A percentile compares a stretch with the other conserved stretches of the same genome.
phyloP scores from a whole-genome alignment of 2,329 filamentous ascomycete genomes.

The Exophiala oligosperma region DNA sequence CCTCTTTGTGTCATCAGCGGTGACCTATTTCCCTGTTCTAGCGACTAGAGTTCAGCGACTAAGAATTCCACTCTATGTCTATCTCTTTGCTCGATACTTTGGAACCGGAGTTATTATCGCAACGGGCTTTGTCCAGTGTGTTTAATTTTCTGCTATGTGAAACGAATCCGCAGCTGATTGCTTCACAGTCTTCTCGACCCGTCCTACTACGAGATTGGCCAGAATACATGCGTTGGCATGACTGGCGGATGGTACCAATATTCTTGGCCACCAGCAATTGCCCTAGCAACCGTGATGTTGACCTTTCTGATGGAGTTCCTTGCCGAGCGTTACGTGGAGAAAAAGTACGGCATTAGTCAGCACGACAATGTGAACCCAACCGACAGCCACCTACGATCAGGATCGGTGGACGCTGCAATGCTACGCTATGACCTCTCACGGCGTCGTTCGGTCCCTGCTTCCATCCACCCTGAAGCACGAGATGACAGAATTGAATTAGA shows the following conservation, averaged over 20 bases:
- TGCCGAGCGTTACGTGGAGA: slow-evolving; percentile 53
- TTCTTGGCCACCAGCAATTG: slow-evolving; percentile 53
- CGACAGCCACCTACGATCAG: slow-evolving; percentile 23
- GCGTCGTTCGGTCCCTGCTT: not conserved
- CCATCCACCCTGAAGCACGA: not conserved
- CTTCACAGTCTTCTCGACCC: slow-evolving; percentile 41
- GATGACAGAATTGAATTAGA: not conserved
- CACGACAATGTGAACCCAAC: slow-evolving; percentile 18
- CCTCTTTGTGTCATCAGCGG: slow-evolving; percentile 40
- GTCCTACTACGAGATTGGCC: slow-evolving; percentile 46
- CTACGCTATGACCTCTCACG: not conserved
- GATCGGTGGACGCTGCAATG: not conserved
- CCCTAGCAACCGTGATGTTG: slow-evolving; percentile 48
- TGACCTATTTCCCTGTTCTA: slow-evolving; percentile 49
- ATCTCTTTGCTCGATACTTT: slow-evolving; percentile 50
- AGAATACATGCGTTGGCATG: slow-evolving; percentile 52
- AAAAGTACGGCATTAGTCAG: slow-evolving; percentile 42
- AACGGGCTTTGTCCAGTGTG: slow-evolving; percentile 46
- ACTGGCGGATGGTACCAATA: slow-evolving; percentile 50
- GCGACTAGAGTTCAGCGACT: slow-evolving; percentile 41
- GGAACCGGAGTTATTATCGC: slow-evolving; percentile 50
- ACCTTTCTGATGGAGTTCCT: slow-evolving; percentile 54
- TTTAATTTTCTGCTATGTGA: not conserved
- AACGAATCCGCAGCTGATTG: not conserved
- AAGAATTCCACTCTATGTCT: slow-evolving; percentile 45